Conservation (phyloP, 2,329 filamentous ascomycete species). For the Monosporascus sp. region DNA sequence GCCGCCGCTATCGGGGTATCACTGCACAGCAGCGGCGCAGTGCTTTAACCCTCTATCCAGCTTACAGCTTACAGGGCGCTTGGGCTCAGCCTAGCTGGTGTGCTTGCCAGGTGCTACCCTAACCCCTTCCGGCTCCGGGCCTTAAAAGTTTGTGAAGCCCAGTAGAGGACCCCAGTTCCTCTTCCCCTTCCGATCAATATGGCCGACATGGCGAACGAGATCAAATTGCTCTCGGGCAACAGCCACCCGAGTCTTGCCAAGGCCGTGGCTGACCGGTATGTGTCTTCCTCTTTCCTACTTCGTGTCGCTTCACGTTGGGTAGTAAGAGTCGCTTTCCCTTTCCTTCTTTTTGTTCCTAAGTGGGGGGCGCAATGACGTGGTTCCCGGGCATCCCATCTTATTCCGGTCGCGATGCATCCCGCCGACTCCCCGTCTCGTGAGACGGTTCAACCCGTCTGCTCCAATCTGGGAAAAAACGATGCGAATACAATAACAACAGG, state of each 20-base stretch:
- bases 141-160: neutral
- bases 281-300: slow-evolving; percentile 4
- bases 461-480: neutral
- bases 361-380: too few species aligned
- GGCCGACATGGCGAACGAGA: slow-evolving; percentile 32
- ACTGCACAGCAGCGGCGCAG: neutral
- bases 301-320: neutral
- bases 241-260: slow-evolving; percentile 32
- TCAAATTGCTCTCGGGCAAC: slow-evolving; percentile 35
- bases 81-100: too few species aligned
- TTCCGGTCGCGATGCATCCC: too few species aligned
- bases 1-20: neutral
- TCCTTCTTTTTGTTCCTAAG: neutral
- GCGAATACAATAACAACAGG: neutral
- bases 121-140: neutral
- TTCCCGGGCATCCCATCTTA: too few species aligned
- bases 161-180: neutral
- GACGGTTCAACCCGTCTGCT: neutral
- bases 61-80: neutral
- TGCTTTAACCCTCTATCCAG: neutral
- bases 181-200: slow-evolving; percentile 8
- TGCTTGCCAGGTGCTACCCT: neutral
- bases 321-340: neutral
- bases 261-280: slow-evolving; percentile 32
- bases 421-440: too few species aligned